These are phyloP conservation scores for Brassica incana DNA, from an alignment of 345 rosid species.

Conservation along the genomic window DNA sequence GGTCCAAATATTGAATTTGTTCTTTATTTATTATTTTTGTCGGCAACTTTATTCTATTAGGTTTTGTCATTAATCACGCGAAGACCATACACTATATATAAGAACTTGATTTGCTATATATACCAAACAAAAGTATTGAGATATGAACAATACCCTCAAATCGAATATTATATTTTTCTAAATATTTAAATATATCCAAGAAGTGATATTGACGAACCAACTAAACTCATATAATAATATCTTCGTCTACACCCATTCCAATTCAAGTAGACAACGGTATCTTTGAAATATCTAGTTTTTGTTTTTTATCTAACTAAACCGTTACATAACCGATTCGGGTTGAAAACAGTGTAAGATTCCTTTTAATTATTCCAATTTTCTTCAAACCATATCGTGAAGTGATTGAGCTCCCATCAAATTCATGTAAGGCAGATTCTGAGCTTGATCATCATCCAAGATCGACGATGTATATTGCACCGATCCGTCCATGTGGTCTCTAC, in stretches of 20 bases:
- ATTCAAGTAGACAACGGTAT: conserved; percentile 14
- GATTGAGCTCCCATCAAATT: conserved; percentile 95
- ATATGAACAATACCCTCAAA: not conserved
- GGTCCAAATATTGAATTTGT: conserved; percentile 4
- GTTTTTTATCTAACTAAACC: conserved; percentile 35
- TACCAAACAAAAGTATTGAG: not conserved
- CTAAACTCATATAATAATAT: conserved; percentile 23
- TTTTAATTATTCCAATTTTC: not conserved
- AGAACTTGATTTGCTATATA: not conserved
- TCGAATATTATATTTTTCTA: not conserved
- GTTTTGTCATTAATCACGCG: conserved; percentile 7
- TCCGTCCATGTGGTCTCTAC: conserved; percentile 81
- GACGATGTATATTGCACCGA: conserved; percentile 68
- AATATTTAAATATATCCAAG: conserved; percentile 11
- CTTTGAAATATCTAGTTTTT: conserved; percentile 20
- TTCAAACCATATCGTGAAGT: conserved; percentile 88
- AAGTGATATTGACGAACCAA: conserved; percentile 27
- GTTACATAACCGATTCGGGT: conserved; percentile 37
- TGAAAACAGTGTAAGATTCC: not conserved
- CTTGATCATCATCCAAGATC: conserved; percentile 70
- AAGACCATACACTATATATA: not conserved
- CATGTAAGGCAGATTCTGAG: conserved; percentile 85
- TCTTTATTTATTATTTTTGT: not conserved
- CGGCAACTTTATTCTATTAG: conserved; percentile 8
- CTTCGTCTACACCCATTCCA: conserved; percentile 10